Evolutionary conservation across 345 rosid species (phyloP).

Genomic region (Dipteronia dyeriana): DNA sequence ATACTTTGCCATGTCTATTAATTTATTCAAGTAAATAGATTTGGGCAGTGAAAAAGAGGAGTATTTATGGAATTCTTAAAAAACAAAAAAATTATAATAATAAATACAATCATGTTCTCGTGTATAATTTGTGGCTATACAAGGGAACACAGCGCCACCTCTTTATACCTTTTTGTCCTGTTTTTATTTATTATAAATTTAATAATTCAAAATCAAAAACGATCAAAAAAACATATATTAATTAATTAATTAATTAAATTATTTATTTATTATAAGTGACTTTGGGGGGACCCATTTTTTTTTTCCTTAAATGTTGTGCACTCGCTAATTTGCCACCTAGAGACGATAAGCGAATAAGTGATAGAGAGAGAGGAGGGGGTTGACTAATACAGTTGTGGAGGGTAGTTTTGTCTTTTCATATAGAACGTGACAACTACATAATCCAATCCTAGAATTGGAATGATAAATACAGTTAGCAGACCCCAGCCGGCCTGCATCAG

Average conservation of each 20-base stretch:
- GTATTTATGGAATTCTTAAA: constrained; percentile 40
- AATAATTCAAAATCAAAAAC: no score
- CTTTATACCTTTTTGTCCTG: constrained; percentile 28
- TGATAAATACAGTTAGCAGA: constrained; percentile 9
- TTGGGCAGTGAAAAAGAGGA: constrained; percentile 58
- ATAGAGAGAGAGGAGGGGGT: constrained; percentile 2
- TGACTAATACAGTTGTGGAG: constrained; percentile 27
- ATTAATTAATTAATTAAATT: not conserved
- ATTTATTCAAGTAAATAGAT: constrained; percentile 39
- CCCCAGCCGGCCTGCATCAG: constrained; percentile 13
- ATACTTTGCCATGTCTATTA: not conserved
- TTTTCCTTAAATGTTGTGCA: constrained; percentile 27
- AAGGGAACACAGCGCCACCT: constrained; percentile 72
- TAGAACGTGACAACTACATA: not conserved
- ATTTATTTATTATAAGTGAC: not conserved
- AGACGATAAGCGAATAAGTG: not conserved
- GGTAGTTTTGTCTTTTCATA: constrained; percentile 8
- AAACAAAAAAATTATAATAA: not conserved
- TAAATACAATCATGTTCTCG: constrained; percentile 23
- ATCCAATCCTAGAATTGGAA: not conserved
- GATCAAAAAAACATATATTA: not conserved
- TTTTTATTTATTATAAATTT: not conserved
- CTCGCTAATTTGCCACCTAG: not conserved
- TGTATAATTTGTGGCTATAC: constrained; percentile 35
- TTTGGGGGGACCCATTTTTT: constrained; percentile 26